These are phyloP conservation scores for Trametes punicea DNA, from an alignment of 768 basidiomycete species.

Conservation along the genomic window DNA sequence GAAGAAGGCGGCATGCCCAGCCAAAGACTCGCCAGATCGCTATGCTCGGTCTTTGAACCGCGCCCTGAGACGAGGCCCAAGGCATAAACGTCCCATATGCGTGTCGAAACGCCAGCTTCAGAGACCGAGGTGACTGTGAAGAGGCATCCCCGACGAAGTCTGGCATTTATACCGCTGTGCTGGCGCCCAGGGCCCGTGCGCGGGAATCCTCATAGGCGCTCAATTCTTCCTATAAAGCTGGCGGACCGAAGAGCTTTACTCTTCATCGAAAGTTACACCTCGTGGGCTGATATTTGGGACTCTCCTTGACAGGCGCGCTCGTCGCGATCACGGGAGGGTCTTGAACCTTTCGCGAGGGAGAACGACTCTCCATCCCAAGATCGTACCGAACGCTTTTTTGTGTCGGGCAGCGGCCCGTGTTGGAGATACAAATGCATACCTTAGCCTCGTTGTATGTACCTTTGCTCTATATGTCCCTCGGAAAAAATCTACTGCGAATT, in stretches of 20 bases:
- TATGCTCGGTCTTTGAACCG: not conserved
- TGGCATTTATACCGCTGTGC: constrained; percentile 20
- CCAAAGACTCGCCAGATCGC: not conserved
- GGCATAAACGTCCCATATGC: constrained; percentile 19
- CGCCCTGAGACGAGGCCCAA: constrained; percentile 4
- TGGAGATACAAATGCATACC: constrained; percentile 29
- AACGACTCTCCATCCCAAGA: constrained; percentile 65
- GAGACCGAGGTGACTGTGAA: constrained; percentile 42
- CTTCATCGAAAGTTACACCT: constrained; percentile 70
- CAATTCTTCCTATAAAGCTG: constrained; percentile 18
- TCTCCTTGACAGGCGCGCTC: constrained; percentile 28
- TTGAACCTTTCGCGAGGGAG: constrained; percentile 63
- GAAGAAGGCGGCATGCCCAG: constrained; percentile 44
- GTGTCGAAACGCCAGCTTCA: constrained; percentile 32
- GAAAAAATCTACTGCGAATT: not conserved
- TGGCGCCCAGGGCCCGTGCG: constrained; percentile 53
- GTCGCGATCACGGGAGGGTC: constrained; percentile 37
- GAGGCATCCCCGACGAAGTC: constrained; percentile 29
- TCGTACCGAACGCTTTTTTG: constrained; percentile 42
- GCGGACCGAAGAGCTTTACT: not conserved
- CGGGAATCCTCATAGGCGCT: constrained; percentile 25
- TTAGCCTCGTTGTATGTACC: not conserved
- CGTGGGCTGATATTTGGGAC: constrained; percentile 71
- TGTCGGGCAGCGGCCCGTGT: constrained; percentile 64
- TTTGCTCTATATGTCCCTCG: not conserved